Evolutionary conservation across 495 filamentous ascomycete genomes (phyloP), one percentile per base, ranked within the genome.

Genomic region (Penicillium lagena): DNA sequence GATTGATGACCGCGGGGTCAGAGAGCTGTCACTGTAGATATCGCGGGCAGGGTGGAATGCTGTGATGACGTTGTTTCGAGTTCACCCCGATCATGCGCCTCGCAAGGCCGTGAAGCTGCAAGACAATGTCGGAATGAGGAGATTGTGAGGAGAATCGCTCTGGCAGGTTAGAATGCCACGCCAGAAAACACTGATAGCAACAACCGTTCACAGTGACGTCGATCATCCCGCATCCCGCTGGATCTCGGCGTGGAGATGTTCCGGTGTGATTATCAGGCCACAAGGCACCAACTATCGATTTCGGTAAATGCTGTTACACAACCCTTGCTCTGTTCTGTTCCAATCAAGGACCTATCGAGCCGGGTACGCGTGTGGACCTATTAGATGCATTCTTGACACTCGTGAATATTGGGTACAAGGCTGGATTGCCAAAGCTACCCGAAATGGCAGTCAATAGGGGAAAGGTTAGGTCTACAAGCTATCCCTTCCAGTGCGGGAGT

Each of bases 171-270:
- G 22, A 34, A 15, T 28, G 17, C 14, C 27, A 28, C 28, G 33
- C 9, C 15, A 37, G 22, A 22, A 17, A 17, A 17, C 17, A 17
- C 22, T 4, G 22, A 6, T 22, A 22, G 22, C 4, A 22, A 22
- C 22, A 22, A 6, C 22, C 22, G 2, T 22, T 22, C 22, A 22
- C 22, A 22, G 57, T 60, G 54, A 61, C 58, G 58, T 61, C 58
- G 58, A 61, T 61, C 58, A 61, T 56, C 55, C 58, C 55, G 58
- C 55, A 56, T 53, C 43, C 10, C 32, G 31, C 37, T 17, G 51
- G 39, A 38, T 14, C 14, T 54, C 50, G 54, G 57, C 36, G 11
- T 4, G 35, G 28, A 12, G 29, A 48, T 55, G 37, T 47, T 56
- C 55, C 55, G 48, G 4, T 4, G n/a, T 0, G 17, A 27, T 27